Percentiles rank a stretch among this genome's conserved stretches.
These are phyloP conservation scores for Pilobolus umbonatus DNA, from an alignment of 192 early-diverging fungal species.

Conservation along the genomic window DNA sequence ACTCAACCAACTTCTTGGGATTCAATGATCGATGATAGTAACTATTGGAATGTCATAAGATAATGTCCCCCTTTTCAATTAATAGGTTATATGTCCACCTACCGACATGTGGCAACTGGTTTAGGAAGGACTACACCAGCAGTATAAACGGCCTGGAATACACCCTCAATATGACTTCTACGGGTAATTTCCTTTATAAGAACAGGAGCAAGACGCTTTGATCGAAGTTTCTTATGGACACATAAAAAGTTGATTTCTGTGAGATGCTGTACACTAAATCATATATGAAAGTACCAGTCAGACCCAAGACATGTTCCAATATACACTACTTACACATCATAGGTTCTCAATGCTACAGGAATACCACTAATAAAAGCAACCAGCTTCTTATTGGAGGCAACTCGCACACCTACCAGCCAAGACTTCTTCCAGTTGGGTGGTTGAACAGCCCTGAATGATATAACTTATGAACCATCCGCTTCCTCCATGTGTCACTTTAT, in stretches of 20 bases:
- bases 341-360: conserved; percentile 75
- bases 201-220: conserved; percentile 91
- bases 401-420: conserved; percentile 95
- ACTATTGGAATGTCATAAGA: conserved; percentile 24
- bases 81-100: conserved; percentile 12
- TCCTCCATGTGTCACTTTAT: neutral
- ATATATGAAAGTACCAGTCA: neutral
- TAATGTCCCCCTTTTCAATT: neutral
- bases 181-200: conserved; percentile 98
- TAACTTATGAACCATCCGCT: neutral
- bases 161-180: conserved; percentile 82
- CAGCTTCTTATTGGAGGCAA: conserved; percentile 68
- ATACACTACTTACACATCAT: conserved; percentile 50
- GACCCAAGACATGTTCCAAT: neutral
- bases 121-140: conserved; percentile 88
- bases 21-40: conserved; percentile 96
- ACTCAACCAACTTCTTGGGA: conserved; percentile 92
- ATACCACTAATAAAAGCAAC: conserved; percentile 96
- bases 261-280: conserved; percentile 53
- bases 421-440: conserved; percentile 84
- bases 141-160: conserved; percentile 98
- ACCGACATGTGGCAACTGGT: conserved; percentile 71
- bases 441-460: conserved; percentile 70
- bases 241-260: conserved; percentile 99
- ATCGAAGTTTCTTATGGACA: conserved; percentile 91